Conservation (phyloP, 2,329 filamentous ascomycete species). For the Magnaporthiopsis rhizophila region DNA sequence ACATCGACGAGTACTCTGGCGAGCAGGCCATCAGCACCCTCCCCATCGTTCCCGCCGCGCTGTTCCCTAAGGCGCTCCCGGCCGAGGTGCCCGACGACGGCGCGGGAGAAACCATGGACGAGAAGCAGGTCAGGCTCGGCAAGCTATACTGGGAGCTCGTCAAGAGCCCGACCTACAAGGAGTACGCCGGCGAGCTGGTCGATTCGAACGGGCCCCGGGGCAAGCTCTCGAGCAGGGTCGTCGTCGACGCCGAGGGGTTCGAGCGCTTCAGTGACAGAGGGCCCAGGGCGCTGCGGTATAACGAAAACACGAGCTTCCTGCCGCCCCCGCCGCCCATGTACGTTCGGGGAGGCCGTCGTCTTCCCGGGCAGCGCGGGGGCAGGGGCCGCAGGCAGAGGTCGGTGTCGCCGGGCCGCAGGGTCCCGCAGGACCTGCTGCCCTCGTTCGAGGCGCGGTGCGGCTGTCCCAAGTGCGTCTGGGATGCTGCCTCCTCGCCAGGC, state of each 20-base stretch:
- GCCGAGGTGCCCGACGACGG: slow-evolving; percentile 16
- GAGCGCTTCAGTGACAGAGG: slow-evolving; percentile 24
- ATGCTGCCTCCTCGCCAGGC: slow-evolving; percentile 8
- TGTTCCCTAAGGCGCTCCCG: slow-evolving; percentile 29
- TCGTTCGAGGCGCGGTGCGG: slow-evolving; percentile 31
- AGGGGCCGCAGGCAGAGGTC: background rate
- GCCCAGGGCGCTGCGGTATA: slow-evolving; percentile 13
- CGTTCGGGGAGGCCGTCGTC: too few species aligned
- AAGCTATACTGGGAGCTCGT: slow-evolving; percentile 39
- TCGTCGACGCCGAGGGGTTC: slow-evolving; percentile 35
- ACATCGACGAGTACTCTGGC: slow-evolving; percentile 30
- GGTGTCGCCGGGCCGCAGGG: background rate
- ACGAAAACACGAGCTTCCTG: background rate
- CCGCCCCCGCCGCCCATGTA: too few species aligned
- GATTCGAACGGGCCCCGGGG: slow-evolving; percentile 15
- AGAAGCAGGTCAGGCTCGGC: slow-evolving; percentile 32
- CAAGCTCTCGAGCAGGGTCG: slow-evolving; percentile 29
- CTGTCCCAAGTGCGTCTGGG: slow-evolving; percentile 27
- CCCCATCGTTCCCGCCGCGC: slow-evolving; percentile 32
- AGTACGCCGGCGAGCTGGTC: slow-evolving; percentile 34
- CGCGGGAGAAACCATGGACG: slow-evolving; percentile 19
- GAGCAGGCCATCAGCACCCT: slow-evolving; percentile 35
- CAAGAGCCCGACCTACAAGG: slow-evolving; percentile 36
- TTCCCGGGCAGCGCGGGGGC: too few species aligned
- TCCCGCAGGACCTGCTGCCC: slow-evolving; percentile 28